phyloP scores from a whole-genome alignment of 768 basidiomycete genomes.

The Auricularia heimuer region DNA sequence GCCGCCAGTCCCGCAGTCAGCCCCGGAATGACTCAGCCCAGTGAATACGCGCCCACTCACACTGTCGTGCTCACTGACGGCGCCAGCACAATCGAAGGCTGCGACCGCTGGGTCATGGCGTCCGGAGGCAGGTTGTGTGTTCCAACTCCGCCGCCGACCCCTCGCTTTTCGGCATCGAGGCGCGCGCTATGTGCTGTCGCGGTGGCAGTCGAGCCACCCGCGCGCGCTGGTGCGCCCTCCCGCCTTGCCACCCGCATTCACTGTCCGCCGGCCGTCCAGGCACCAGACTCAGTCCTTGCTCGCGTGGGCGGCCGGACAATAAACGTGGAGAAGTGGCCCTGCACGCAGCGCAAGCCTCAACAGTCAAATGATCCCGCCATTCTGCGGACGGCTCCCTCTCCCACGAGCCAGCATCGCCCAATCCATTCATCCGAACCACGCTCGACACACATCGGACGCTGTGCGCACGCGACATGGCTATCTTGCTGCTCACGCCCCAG shows the following conservation, averaged over 20 bases:
- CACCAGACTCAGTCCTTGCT: background rate
- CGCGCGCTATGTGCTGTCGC: too few species aligned
- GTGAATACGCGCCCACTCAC: slow-evolving; percentile 34
- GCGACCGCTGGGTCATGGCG: slow-evolving; percentile 25
- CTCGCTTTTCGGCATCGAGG: background rate
- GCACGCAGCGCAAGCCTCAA: background rate
- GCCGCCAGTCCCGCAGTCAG: too few species aligned
- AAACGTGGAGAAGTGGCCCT: background rate
- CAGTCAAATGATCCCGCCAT: background rate
- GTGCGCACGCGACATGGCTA: too few species aligned
- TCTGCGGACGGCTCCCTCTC: background rate
- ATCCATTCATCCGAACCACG: background rate
- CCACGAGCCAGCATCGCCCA: background rate
- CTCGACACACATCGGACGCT: background rate
- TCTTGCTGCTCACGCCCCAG: too few species aligned
- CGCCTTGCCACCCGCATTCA: too few species aligned
- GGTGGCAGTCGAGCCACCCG: too few species aligned
- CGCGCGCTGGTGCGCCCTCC: too few species aligned
- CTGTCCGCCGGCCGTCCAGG: background rate
- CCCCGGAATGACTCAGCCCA: background rate
- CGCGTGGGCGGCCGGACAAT: background rate
- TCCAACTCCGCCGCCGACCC: background rate
- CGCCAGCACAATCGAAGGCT: slow-evolving; percentile 61
- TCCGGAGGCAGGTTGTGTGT: background rate
- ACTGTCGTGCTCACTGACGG: slow-evolving; percentile 81